Conservation (phyloP, 106 monocot species). For the Dendrobium officinale region DNA sequence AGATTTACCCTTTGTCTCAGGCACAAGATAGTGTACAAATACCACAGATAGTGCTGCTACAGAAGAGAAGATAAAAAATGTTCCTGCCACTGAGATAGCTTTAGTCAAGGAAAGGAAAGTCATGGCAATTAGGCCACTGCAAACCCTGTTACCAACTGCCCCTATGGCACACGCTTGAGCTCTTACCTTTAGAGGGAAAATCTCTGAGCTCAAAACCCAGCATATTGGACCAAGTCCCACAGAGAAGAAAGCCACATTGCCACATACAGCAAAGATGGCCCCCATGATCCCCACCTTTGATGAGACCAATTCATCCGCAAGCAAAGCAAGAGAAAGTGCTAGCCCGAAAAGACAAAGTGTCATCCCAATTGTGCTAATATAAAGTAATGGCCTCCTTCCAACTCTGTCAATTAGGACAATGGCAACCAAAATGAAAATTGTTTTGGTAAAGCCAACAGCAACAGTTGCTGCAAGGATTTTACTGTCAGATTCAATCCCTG, state of each 20-base stretch:
- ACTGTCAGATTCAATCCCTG: constrained; percentile 62
- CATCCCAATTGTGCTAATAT: constrained; percentile 93
- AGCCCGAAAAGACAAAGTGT: constrained; percentile 60
- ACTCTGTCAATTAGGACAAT: constrained; percentile 80
- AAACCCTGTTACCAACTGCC: constrained; percentile 59
- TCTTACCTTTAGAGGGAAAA: constrained; percentile 73
- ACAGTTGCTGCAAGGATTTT: constrained; percentile 79
- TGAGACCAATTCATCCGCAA: constrained; percentile 34
- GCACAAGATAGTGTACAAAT: constrained; percentile 63
- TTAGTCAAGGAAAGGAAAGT: constrained; percentile 68
- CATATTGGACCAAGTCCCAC: constrained; percentile 83
- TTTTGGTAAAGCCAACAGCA: constrained; percentile 90
- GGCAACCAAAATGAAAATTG: constrained; percentile 79
- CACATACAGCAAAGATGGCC: constrained; percentile 64
- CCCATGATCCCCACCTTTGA: constrained; percentile 32
- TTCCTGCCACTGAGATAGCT: constrained; percentile 59
- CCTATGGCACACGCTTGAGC: constrained; percentile 91
- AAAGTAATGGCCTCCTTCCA: constrained; percentile 80
- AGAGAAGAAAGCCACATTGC: constrained; percentile 92
- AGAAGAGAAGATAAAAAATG: constrained; percentile 58
- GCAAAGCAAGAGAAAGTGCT: constrained; percentile 34
- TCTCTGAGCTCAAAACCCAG: constrained; percentile 87
- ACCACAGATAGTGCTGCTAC: constrained; percentile 58
- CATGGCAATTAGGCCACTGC: constrained; percentile 86
- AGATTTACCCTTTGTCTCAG: constrained; percentile 88